Base-by-base conservation (phyloP, 164 flowering plant genomes). In the Stephania japonica region DNA sequence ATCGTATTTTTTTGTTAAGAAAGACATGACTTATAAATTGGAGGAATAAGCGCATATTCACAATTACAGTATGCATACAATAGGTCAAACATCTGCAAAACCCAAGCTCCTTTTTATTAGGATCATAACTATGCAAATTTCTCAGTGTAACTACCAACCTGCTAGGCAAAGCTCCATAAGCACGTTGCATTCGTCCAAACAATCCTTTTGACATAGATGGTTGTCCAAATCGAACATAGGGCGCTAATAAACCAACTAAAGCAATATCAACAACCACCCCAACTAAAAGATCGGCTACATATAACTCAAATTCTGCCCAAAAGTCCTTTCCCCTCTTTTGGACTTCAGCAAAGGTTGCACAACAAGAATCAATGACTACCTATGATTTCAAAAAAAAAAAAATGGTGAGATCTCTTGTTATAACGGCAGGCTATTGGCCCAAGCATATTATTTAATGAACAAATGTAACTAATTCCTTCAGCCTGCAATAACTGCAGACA, bases 311-410 rank as follows among this genome's bases (percentile, higher is more conserved):
- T 69, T 95, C 98, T 9, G 93, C 77, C 98, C 99, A 95, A 75
- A 95, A 95, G 74, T 95, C 93, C 79, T 95, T 87, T 18, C 98
- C 99, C 72, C 99, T 87, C 76, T 93, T 93, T 70, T 90, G 95
- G 79, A 89, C 85, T 86, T 95, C 98, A 8, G 97, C 99, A 84
- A 90, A 87, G 47, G 99, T 95, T 61, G 98, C 99, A 85, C 98
- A 95, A 77, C 92, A 87, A 75, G 99, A 88, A 81, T 95, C 98
- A 74, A 95, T 95, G 38, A 93, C 90, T 71, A 91, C 78, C 98
- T 93, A 84, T 85, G 85, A 64, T 11, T 42, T 43, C 26, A 69
- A 75, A 71, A 67, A n/a, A 24, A 32, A 19, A 14, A 41, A 27
- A 72, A 6, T 63, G 32, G 16, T 24, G 42, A 19, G 32, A 25